phyloP scores from a whole-genome alignment of 2,329 filamentous ascomycete genomes.

The Fusarium burgessii region DNA sequence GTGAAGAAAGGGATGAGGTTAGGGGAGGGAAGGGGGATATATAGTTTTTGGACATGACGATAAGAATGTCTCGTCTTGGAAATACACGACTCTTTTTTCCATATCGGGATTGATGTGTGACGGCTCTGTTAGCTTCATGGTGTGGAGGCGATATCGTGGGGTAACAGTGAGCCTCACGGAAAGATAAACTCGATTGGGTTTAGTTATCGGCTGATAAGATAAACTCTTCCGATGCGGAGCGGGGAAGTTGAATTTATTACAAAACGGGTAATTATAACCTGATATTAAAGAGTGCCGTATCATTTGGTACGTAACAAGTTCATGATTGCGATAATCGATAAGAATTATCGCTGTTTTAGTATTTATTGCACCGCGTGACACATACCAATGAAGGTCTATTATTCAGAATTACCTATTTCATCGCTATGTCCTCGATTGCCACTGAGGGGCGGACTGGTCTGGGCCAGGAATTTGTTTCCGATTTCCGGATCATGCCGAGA shows the following conservation, averaged over 20 bases:
- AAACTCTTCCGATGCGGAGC: neutral
- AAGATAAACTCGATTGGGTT: constrained; percentile 37
- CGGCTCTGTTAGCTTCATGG: neutral
- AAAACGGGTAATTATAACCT: constrained; percentile 28
- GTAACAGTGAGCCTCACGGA: constrained; percentile 30
- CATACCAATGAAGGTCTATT: neutral
- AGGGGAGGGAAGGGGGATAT: constrained; percentile 9
- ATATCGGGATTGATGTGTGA: constrained; percentile 26
- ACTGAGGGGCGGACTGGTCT: neutral
- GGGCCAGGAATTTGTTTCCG: neutral
- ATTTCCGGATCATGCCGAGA: neutral
- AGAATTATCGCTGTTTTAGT: neutral
- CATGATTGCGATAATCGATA: neutral
- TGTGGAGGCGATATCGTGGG: constrained; percentile 14
- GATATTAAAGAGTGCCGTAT: rapidly evolving
- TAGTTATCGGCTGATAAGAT: constrained; percentile 22
- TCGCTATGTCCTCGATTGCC: neutral
- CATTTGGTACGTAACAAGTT: neutral
- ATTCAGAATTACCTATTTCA: neutral
- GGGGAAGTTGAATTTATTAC: constrained; percentile 10
- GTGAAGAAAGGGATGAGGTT: neutral
- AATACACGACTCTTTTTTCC: constrained; percentile 39
- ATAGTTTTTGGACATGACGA: constrained; percentile 26
- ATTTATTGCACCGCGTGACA: neutral
- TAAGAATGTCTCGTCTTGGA: constrained; percentile 16